Evolutionary conservation across 306 rosid genomes (phyloP).

Genomic region (Amphicarpaea edgeworthii): DNA sequence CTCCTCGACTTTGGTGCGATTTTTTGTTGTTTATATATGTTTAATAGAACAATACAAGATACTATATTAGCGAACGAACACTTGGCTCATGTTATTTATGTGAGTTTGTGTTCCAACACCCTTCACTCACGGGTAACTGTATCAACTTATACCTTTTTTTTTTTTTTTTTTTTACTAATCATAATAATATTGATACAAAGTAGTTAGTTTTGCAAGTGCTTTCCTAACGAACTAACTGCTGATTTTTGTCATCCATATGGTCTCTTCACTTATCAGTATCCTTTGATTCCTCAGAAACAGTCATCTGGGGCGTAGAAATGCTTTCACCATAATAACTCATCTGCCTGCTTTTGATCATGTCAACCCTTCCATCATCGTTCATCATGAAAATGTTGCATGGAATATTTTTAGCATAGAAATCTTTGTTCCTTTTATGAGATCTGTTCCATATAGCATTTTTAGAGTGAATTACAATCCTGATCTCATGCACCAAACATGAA

Average conservation of each 20-base stretch:
- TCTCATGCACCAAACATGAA: neutral
- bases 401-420: slow-evolving; percentile 50
- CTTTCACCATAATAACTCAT: slow-evolving; percentile 18
- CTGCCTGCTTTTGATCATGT: slow-evolving; percentile 50
- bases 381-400: slow-evolving; percentile 64
- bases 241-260: neutral
- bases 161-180: too few relatives aligned
- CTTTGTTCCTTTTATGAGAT: slow-evolving; percentile 53
- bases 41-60: too few relatives aligned
- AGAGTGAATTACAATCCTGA: neutral
- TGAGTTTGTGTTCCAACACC: too few relatives aligned
- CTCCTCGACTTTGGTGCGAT: too few relatives aligned
- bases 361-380: slow-evolving; percentile 60
- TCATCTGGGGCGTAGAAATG: slow-evolving; percentile 24
- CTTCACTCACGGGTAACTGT: too few relatives aligned
- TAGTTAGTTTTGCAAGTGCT: too few relatives aligned
- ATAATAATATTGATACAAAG: too few relatives aligned
- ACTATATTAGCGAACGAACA: too few relatives aligned
- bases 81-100: too few relatives aligned
- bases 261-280: neutral
- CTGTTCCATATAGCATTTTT: slow-evolving; percentile 40
- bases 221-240: too few relatives aligned
- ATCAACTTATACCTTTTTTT: too few relatives aligned
- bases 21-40: too few relatives aligned
- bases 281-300: slow-evolving; percentile 43